Base-by-base conservation (phyloP, 2,329 filamentous ascomycete species). In the Plenodomus tracheiphilus region DNA sequence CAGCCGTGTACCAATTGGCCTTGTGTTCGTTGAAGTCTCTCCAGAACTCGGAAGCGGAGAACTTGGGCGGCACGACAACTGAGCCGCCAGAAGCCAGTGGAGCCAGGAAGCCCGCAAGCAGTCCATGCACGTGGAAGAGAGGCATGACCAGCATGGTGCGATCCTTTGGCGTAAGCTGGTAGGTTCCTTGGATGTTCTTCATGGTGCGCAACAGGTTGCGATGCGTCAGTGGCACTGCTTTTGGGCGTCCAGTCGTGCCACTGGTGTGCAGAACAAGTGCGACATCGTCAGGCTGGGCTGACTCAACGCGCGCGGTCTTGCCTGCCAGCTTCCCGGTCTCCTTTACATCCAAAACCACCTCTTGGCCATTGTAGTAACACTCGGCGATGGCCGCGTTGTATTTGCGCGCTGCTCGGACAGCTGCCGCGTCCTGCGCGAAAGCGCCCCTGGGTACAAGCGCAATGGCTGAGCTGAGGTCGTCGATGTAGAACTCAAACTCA, bases 401-500 rank as follows among this genome's bases (percentile, higher is more conserved):
- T 76, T 86, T 90, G 62, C 83, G 80, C 7, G 89, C 90, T 0
- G 90, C 90, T 65, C 84, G 82, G 21, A 94, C 88, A 20, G 87
- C 89, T 11, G 88, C 82, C 9, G 84, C 85, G 67, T 86, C 78
- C 59, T 85, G 80, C 10, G 79, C 77, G 62, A 84, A 88, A 13
- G 86, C 83, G 15, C 88, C 89, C 59, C 79, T 79, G 11, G 90
- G 89, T 9, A 95, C 87, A 30, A 95, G 78, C 25, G 91, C 83
- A 50, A 95, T 77, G 28, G 86, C 86, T 4, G 90, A 93, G 68
- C 86, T 89, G 61, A 95, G 79, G 69, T 96, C 90, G 57, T 91
- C 87, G 65, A 96, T 93, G 74, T 94, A 95, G 74, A 95, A 95
- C 71, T 94, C 90, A 70, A 93, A 94, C 72, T 95, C 90, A 48